These are phyloP conservation scores for Alternaria gaisen DNA, from an alignment of 2,329 filamentous ascomycete species.

Conservation along the genomic window DNA sequence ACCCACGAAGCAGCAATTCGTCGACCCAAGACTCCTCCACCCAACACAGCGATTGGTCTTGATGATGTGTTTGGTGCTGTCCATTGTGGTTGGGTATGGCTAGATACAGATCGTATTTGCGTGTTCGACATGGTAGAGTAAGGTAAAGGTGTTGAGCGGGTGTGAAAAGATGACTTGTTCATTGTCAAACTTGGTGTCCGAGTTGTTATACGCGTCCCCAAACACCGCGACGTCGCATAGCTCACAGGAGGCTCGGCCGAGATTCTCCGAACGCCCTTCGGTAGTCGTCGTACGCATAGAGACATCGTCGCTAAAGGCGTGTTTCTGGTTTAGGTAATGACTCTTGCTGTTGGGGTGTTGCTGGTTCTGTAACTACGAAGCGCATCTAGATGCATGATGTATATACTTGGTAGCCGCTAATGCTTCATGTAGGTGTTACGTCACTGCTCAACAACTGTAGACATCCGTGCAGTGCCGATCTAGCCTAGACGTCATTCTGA, in stretches of 20 bases:
- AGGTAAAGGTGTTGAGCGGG: background rate
- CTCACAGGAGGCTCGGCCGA: background rate
- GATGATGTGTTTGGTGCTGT: constrained; percentile 12
- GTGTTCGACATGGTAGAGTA: background rate
- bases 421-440: background rate
- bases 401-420: background rate
- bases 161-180: background rate
- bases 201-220: background rate
- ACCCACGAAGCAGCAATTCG: constrained; percentile 23
- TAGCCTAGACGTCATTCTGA: background rate
- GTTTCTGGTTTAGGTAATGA: background rate
- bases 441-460: background rate
- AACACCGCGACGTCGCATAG: background rate
- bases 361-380: background rate
- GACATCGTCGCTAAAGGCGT: background rate
- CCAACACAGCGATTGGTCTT: constrained; percentile 18
- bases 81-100: constrained; percentile 10
- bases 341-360: background rate
- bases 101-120: constrained; percentile 7
- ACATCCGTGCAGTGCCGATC: background rate
- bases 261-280: constrained; percentile 1
- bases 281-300: constrained; percentile 5
- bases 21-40: constrained; percentile 22
- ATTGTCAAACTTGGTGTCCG: rapidly evolving
- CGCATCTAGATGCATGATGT: background rate